A percentile compares a stretch with the other conserved stretches of the same genome.
Evolutionary conservation across 345 rosid species (phyloP).

Genomic region (Rhizophora mangle): DNA sequence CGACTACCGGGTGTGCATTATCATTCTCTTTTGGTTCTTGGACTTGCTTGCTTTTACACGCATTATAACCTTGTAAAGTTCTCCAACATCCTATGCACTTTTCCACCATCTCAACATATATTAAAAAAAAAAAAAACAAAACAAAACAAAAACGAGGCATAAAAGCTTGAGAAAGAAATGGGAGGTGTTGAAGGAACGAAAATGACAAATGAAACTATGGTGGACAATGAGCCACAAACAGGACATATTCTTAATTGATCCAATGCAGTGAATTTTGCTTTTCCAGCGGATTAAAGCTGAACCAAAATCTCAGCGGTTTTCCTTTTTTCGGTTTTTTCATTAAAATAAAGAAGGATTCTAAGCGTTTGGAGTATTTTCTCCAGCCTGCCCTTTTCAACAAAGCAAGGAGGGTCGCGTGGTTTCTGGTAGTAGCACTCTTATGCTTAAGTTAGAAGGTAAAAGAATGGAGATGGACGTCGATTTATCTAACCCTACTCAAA

Average conservation of each 20-base stretch:
- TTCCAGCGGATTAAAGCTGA: slow-evolving; percentile 31
- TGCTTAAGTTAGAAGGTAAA: too few species aligned
- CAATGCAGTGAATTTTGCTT: slow-evolving; percentile 9
- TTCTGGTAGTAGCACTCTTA: too few species aligned
- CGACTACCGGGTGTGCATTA: slow-evolving; percentile 12
- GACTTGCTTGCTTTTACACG: slow-evolving; percentile 12
- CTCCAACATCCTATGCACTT: slow-evolving; percentile 7
- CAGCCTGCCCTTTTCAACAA: too few species aligned
- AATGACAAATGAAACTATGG: slow-evolving; percentile 8
- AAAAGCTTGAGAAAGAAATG: too few species aligned
- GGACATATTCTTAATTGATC: neutral
- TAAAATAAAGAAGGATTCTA: too few species aligned
- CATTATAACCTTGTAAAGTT: slow-evolving; percentile 23
- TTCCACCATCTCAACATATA: neutral
- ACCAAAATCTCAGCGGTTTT: slow-evolving; percentile 3
- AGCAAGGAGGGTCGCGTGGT: too few species aligned
- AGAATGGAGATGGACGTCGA: too few species aligned
- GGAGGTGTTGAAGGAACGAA: neutral
- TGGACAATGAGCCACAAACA: slow-evolving; percentile 9
- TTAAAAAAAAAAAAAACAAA: too few species aligned
- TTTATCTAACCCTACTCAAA: too few species aligned
- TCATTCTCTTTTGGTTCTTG: neutral
- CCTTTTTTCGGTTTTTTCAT: too few species aligned
- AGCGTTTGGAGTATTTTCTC: too few species aligned
- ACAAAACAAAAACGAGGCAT: neutral